Percentiles rank a stretch among this genome's conserved stretches.
These are phyloP conservation scores for Colletotrichum australisinense DNA, from an alignment of 2,329 filamentous ascomycete species.

Conservation along the genomic window DNA sequence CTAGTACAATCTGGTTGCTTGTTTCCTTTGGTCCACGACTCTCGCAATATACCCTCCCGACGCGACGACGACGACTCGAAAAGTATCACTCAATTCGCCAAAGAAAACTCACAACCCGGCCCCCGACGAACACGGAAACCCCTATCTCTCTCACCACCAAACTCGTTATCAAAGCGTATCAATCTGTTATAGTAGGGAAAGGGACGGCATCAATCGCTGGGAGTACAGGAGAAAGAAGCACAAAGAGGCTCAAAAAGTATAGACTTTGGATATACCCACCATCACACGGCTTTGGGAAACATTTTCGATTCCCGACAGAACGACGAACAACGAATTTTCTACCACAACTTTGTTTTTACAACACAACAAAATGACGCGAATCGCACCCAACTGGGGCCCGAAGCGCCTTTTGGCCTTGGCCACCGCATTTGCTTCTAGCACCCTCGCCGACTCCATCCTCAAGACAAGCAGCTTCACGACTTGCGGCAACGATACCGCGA, in stretches of 20 bases:
- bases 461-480: slow-evolving; percentile 83
- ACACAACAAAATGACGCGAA: slow-evolving; percentile 46
- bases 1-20: slow-evolving; percentile 18
- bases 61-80: slow-evolving; percentile 33
- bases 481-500: slow-evolving; percentile 63
- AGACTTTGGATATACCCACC: slow-evolving; percentile 34
- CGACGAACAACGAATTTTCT: slow-evolving; percentile 17
- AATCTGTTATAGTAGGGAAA: slow-evolving; percentile 17
- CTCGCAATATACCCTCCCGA: slow-evolving; percentile 34
- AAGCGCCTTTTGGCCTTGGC: slow-evolving; percentile 48
- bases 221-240: slow-evolving; percentile 32
- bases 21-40: slow-evolving; percentile 35
- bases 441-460: slow-evolving; percentile 77
- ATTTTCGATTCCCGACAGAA: slow-evolving; percentile 23
- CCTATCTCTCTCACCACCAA: slow-evolving; percentile 5
- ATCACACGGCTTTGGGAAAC: slow-evolving; percentile 16
- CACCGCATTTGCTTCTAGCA: slow-evolving; percentile 55
- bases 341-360: background rate
- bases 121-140: slow-evolving; percentile 23
- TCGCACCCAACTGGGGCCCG: slow-evolving; percentile 42
- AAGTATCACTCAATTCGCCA: slow-evolving; percentile 20
- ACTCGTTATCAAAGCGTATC: slow-evolving; percentile 25
- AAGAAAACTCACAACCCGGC: slow-evolving; percentile 9
- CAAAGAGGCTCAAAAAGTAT: slow-evolving; percentile 34
- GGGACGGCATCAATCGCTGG: slow-evolving; percentile 17